phyloP scores from a whole-genome alignment of 208 protist species.

The Trichomonas vaginalis region DNA sequence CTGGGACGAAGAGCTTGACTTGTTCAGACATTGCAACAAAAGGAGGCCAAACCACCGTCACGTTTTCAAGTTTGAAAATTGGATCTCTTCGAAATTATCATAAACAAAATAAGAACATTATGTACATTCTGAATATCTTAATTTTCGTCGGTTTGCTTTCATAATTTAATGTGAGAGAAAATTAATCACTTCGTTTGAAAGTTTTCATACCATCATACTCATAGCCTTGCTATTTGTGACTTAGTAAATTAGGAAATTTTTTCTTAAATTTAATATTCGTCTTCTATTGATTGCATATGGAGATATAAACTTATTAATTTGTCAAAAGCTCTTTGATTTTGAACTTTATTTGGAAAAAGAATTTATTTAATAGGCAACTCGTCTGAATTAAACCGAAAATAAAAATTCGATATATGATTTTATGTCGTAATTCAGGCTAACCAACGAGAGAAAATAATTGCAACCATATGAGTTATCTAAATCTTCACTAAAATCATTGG shows the following conservation, averaged over 20 bases:
- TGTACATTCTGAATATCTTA: too few relatives aligned
- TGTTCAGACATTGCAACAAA: not conserved
- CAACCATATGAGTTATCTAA: not conserved
- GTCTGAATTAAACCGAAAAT: not conserved
- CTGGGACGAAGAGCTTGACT: not conserved
- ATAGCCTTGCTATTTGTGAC: too few relatives aligned
- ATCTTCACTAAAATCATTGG: too few relatives aligned
- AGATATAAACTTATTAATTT: not conserved
- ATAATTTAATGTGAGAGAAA: not conserved
- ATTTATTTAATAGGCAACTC: not conserved
- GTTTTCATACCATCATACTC: too few relatives aligned
- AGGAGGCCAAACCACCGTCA: not conserved
- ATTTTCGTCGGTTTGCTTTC: not conserved
- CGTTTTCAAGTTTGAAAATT: not conserved
- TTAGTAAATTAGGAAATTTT: too few relatives aligned
- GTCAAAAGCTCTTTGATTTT: not conserved
- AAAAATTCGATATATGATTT: not conserved
- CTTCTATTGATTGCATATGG: not conserved
- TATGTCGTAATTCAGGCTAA: not conserved
- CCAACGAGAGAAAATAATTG: not conserved
- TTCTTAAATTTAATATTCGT: too few relatives aligned
- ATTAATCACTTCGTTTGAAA: too few relatives aligned
- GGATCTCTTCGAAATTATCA: too few relatives aligned
- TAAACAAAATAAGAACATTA: too few relatives aligned
- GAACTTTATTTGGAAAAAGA: not conserved